phyloP scores from a whole-genome alignment of 768 basidiomycete species.

The Lactarius vividus region DNA sequence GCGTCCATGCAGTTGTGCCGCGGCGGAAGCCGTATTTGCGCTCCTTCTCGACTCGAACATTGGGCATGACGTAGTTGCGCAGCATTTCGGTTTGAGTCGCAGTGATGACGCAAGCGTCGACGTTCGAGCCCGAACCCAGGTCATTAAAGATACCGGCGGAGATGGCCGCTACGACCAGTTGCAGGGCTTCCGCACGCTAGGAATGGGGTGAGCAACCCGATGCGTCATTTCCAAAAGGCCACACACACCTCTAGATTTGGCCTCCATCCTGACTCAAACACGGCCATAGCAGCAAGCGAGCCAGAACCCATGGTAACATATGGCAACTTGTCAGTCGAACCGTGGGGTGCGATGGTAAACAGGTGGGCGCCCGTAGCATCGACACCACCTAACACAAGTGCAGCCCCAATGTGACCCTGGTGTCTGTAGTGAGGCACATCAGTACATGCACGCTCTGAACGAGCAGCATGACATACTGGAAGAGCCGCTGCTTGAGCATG shows the following conservation, averaged over 20 bases:
- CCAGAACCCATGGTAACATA: slow-evolving; percentile 99
- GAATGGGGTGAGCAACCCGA: slow-evolving; percentile 19
- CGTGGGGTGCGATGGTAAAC: slow-evolving; percentile 95
- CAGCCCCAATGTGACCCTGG: slow-evolving; percentile 92
- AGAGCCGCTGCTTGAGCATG: slow-evolving; percentile 95
- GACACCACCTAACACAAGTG: slow-evolving; percentile 95
- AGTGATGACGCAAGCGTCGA: slow-evolving; percentile 96
- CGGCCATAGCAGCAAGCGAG: slow-evolving; percentile 95
- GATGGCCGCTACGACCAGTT: slow-evolving; percentile 81
- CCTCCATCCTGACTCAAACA: slow-evolving; percentile 87
- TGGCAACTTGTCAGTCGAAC: slow-evolving; percentile 96
- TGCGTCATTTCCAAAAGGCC: not conserved
- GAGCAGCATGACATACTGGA: slow-evolving; percentile 50
- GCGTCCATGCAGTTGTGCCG: slow-evolving; percentile 89
- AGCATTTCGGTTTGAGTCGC: slow-evolving; percentile 85
- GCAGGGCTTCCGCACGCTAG: slow-evolving; percentile 78
- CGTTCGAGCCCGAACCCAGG: slow-evolving; percentile 96
- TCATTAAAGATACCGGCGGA: slow-evolving; percentile 99
- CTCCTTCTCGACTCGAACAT: slow-evolving; percentile 79
- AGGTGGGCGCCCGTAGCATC: slow-evolving; percentile 91
- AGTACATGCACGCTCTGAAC: not conserved
- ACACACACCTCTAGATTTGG: slow-evolving; percentile 75
- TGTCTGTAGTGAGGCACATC: slow-evolving; percentile 48
- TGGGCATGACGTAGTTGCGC: slow-evolving; percentile 91
- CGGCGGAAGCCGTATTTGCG: slow-evolving; percentile 63